These are phyloP conservation scores for Penicillium pulvis DNA, from an alignment of 495 filamentous ascomycete species.

Conservation along the genomic window DNA sequence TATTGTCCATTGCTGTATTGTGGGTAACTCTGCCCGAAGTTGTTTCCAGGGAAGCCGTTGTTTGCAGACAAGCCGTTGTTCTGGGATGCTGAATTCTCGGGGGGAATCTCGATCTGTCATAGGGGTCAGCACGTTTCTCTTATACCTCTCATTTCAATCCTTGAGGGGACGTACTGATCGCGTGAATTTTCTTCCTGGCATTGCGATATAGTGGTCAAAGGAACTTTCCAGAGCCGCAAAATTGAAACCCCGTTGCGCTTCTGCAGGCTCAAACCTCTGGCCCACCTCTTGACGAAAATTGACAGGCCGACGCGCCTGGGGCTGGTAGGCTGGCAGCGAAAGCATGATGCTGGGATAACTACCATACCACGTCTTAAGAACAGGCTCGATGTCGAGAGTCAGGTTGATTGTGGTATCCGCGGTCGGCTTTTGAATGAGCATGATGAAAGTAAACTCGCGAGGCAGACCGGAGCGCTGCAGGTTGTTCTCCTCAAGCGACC, in stretches of 20 bases:
- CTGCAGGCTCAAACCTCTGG: constrained; percentile 40
- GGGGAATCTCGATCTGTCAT: not conserved
- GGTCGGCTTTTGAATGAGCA: constrained; percentile 48
- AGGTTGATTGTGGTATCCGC: constrained; percentile 33
- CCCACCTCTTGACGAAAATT: constrained; percentile 41
- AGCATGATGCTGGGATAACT: constrained; percentile 39
- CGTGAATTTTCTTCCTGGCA: constrained; percentile 41
- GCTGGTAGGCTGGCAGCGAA: constrained; percentile 29
- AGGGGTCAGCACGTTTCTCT: not conserved
- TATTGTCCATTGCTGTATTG: not conserved
- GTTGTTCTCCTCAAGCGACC: constrained; percentile 55
- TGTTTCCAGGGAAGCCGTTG: not conserved
- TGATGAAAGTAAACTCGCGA: constrained; percentile 57
- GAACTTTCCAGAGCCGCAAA: constrained; percentile 40
- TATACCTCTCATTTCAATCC: not conserved
- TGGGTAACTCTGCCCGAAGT: not conserved
- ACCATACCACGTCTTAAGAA: constrained; percentile 37
- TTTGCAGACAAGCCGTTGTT: not conserved
- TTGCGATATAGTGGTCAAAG: constrained; percentile 46
- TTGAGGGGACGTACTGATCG: constrained; percentile 26
- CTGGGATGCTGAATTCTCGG: not conserved
- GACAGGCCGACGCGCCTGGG: constrained; percentile 28
- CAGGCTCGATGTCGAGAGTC: constrained; percentile 42
- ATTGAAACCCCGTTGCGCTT: constrained; percentile 37
- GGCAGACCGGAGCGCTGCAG: constrained; percentile 54